Base-by-base conservation (phyloP, 805 yeast genomes). In the Danielia oregonensis region DNA sequence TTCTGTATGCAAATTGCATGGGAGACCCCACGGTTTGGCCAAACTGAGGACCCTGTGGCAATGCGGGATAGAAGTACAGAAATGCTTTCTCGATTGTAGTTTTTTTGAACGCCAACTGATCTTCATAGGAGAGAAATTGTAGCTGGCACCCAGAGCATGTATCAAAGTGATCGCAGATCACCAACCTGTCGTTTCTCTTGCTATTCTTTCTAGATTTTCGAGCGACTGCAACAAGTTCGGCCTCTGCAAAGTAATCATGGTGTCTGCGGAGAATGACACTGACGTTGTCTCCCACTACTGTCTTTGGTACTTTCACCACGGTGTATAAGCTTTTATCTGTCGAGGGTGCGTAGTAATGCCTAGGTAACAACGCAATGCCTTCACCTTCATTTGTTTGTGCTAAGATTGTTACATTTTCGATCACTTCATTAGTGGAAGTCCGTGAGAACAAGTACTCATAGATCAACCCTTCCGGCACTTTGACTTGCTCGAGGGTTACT, bases 121-220 rank as follows among this genome's bases (percentile, higher is more conserved):
- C 53, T 3, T 60, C 61, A 33, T 68, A 62, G 4, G 50, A 37
- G 12, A 68, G 19, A 70, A 64, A 65, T 36, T 69, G 74, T 14
- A 62, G 51, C 32, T 67, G 68, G 40, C 74, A 69, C 2, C 74
- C 74, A 29, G 53, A 45, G 36, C 74, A 69, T 19, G 37, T 42
- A 7, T 55, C 42, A 38, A 69, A 69, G 26, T 64, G 56, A 7
- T 49, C 42, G 38, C 74, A 69, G 4, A 51, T 38, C 2, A 62
- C 45, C 12, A 61, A 45, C 10, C 38, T 24, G 26, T 63, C 55
- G 16, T 57, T 49, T 29, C 70, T 45, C 8, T 18, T 29, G 14
- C 42, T 37, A 5, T n/a, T 29, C 14, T 26, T 32, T 9, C 23
- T 26, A 4, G 43, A 34, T 4, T 22, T 30, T 6, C 36, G 41